Evolutionary conservation across 2,329 filamentous ascomycete species (phyloP).

Genomic region (Sclerotinia minor): DNA sequence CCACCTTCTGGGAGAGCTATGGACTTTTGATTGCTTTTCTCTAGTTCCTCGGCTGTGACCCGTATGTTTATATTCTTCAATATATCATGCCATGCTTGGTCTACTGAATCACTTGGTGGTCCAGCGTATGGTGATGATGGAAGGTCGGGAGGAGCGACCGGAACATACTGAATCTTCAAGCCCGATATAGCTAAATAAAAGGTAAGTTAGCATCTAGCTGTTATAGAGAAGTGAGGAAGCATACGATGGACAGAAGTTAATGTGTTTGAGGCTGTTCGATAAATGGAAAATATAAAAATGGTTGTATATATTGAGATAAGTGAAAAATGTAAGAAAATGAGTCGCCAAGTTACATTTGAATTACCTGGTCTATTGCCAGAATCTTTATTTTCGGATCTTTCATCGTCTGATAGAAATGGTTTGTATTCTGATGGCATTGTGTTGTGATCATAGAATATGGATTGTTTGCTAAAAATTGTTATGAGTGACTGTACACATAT

Average conservation of each 20-base stretch:
- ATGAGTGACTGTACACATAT: neutral
- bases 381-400: neutral
- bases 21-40: constrained; percentile 4
- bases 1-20: constrained; percentile 19
- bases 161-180: neutral
- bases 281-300: neutral
- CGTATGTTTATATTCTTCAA: constrained; percentile 23
- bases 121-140: constrained; percentile 21
- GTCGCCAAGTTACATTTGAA: neutral
- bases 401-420: constrained; percentile 1
- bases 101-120: constrained; percentile 15
- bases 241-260: constrained; percentile 14
- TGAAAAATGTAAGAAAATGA: neutral
- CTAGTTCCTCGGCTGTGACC: constrained; percentile 20
- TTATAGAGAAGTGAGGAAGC: neutral
- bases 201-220: neutral
- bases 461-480: neutral
- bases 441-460: too few relatives aligned
- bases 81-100: constrained; percentile 26
- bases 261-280: neutral
- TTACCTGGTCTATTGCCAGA: too few relatives aligned
- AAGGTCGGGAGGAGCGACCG: constrained; percentile 6
- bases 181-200: neutral
- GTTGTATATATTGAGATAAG: neutral
- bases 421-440: constrained; percentile 14